A percentile compares a stretch with the other conserved stretches of the same genome.
Evolutionary conservation across 352 stramenopile species (phyloP).

Genomic region (Pythium apleroticum): DNA sequence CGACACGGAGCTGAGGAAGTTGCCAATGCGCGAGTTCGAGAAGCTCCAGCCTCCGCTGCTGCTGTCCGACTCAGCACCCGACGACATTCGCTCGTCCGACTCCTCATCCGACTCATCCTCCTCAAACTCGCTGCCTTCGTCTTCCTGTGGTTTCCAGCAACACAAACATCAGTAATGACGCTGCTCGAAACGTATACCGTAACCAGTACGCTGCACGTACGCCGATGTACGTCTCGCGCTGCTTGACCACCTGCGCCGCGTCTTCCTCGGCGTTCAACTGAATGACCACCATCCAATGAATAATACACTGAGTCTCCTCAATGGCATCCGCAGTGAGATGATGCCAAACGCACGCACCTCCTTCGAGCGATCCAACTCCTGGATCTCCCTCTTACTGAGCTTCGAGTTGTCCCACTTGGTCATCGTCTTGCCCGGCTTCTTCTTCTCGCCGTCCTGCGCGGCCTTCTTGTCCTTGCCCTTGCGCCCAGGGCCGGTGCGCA

Average conservation of each 20-base stretch:
- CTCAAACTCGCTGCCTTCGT: conserved; percentile 66
- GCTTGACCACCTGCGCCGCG: conserved; percentile 63
- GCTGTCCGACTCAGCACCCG: conserved; percentile 66
- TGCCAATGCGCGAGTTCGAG: conserved; percentile 73
- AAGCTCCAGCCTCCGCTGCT: conserved; percentile 75
- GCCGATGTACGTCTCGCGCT: conserved; percentile 81
- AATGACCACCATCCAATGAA: not conserved
- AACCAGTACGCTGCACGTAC: conserved; percentile 32
- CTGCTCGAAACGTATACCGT: not conserved
- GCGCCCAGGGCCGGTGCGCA: conserved; percentile 62
- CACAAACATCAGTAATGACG: not conserved
- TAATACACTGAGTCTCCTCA: not conserved
- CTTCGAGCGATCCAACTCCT: conserved; percentile 69
- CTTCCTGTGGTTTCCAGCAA: conserved; percentile 36
- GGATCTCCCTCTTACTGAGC: conserved; percentile 81
- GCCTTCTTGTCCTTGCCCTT: conserved; percentile 63
- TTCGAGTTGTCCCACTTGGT: conserved; percentile 86
- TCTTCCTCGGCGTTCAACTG: conserved; percentile 72
- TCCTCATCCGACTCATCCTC: conserved; percentile 74
- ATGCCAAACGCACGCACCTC: conserved; percentile 34
- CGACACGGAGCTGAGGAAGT: conserved; percentile 82
- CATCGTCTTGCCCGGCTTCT: conserved; percentile 77
- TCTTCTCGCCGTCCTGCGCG: conserved; percentile 43
- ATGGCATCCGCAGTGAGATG: not conserved
- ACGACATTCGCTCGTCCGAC: conserved; percentile 43